phyloP scores from a whole-genome alignment of 768 basidiomycete species.

The Cystofilobasidium ferigula region DNA sequence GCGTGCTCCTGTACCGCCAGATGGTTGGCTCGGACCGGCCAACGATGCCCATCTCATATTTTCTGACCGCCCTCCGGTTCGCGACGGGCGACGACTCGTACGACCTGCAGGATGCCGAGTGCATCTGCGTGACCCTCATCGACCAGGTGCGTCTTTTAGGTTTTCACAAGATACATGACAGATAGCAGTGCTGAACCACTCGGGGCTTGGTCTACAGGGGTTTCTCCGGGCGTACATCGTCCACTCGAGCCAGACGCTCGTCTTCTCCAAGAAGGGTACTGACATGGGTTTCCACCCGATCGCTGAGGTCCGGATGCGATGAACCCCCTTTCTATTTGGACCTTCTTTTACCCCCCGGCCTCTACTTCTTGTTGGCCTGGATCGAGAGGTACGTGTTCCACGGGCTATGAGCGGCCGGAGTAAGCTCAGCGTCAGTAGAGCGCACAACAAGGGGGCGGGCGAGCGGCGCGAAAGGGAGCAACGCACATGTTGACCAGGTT shows the following conservation, averaged over 20 bases:
- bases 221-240: slow-evolving; percentile 21
- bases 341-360: background rate
- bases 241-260: slow-evolving; percentile 11
- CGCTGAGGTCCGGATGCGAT: slow-evolving; percentile 8
- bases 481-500: slow-evolving; percentile 12
- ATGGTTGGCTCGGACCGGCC: background rate
- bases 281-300: slow-evolving; percentile 22
- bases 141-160: slow-evolving; percentile 17
- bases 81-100: slow-evolving; percentile 12
- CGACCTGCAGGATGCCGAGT: slow-evolving; percentile 23
- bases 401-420: slow-evolving; percentile 12
- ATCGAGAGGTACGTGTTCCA: slow-evolving; percentile 27
- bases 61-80: slow-evolving; percentile 18
- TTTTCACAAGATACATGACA: background rate
- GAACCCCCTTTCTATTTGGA: too few relatives aligned
- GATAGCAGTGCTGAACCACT: background rate
- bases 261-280: slow-evolving; percentile 15
- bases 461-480: too few relatives aligned
- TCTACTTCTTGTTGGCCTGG: slow-evolving; percentile 24
- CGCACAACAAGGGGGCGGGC: too few relatives aligned
- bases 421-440: background rate
- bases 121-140: slow-evolving; percentile 17
- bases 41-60: slow-evolving; percentile 14
- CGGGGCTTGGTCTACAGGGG: background rate
- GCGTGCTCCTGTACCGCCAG: slow-evolving; percentile 11